phyloP scores from a whole-genome alignment of 371 early-diverging fungal genomes.

The Rhizopus stolonifer region DNA sequence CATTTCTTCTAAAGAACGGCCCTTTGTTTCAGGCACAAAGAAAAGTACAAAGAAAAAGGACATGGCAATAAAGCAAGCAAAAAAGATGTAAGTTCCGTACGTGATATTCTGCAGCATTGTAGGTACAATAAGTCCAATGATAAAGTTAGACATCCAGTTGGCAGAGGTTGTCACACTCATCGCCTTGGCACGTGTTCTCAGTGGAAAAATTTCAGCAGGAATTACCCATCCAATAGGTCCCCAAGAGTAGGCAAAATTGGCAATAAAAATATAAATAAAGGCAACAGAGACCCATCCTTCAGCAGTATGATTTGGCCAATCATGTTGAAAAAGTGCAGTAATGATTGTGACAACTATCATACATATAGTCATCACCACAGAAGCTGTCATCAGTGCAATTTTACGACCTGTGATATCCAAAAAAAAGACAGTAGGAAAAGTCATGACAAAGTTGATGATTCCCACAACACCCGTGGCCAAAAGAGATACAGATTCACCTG shows the following conservation, averaged over 20 bases:
- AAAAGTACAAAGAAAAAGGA: constrained; percentile 36
- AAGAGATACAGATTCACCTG: constrained; percentile 50
- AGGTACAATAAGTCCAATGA: constrained; percentile 63
- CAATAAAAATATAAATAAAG: constrained; percentile 60
- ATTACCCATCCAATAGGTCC: constrained; percentile 86
- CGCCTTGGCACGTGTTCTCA: constrained; percentile 75
- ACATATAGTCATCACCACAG: constrained; percentile 32
- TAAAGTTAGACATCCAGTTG: constrained; percentile 86
- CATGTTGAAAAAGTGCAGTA: constrained; percentile 32
- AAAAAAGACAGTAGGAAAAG: constrained; percentile 61
- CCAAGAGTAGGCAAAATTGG: constrained; percentile 67
- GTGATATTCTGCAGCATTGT: constrained; percentile 58
- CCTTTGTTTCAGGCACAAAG: constrained; percentile 53
- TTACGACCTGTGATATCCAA: constrained; percentile 69
- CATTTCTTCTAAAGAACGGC: constrained; percentile 55
- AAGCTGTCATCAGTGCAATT: constrained; percentile 47
- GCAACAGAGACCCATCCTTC: constrained; percentile 50
- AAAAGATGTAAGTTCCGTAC: constrained; percentile 63
- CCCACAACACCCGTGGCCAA: constrained; percentile 74
- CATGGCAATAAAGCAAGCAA: constrained; percentile 43
- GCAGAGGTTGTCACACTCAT: constrained; percentile 83
- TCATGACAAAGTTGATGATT: constrained; percentile 62
- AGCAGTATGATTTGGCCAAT: constrained; percentile 34
- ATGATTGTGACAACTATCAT: constrained; percentile 48
- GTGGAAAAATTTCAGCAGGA: constrained; percentile 85